Conservation (phyloP, 2,329 filamentous ascomycete species). For the Monilinia fructicola region DNA sequence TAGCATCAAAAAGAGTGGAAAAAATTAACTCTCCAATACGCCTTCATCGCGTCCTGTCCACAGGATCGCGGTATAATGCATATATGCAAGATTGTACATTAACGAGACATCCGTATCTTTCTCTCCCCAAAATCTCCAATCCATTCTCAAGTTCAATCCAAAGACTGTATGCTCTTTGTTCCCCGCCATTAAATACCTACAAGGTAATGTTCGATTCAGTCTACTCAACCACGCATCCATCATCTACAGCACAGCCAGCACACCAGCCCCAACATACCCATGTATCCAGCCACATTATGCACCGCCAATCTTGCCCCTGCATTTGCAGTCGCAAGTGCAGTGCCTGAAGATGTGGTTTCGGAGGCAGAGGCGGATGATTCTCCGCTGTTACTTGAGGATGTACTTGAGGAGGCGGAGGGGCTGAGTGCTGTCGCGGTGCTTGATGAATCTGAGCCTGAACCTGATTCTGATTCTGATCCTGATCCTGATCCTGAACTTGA, state of each 20-base stretch:
- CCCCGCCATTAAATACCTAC: neutral
- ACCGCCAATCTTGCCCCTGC: neutral
- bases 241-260: conserved; percentile 12
- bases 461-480: conserved; percentile 1
- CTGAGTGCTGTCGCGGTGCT: neutral
- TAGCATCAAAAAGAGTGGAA: neutral
- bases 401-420: conserved; percentile 6
- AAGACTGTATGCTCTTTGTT: neutral
- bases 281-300: neutral
- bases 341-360: conserved; percentile 4
- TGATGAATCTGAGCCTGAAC: neutral
- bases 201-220: neutral
- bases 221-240: neutral
- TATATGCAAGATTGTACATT: conserved; percentile 7
- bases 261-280: conserved; percentile 10
- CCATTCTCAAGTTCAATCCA: neutral
- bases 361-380: neutral
- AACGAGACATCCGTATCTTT: neutral
- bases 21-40: neutral
- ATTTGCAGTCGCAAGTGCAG: conserved; percentile 19
- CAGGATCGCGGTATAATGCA: conserved; percentile 17
- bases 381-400: neutral
- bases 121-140: neutral
- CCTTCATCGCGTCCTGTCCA: conserved; percentile 18
- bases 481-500: conserved; percentile 2